Percentiles rank a stretch among this genome's conserved stretches.
phyloP scores from a whole-genome alignment of 192 early-diverging fungal species.

The Umbelopsis sp. region DNA sequence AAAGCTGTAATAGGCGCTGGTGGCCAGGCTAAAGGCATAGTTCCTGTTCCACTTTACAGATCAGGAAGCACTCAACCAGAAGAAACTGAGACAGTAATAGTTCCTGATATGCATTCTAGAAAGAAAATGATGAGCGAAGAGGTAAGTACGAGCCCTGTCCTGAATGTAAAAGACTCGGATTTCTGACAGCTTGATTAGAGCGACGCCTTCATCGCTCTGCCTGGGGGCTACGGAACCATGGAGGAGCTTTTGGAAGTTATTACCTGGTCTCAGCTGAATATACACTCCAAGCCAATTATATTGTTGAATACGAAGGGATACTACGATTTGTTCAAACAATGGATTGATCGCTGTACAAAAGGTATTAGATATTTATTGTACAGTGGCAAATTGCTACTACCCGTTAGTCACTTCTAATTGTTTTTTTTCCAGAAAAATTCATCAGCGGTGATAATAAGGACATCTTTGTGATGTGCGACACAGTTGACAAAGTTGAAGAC shows the following conservation, averaged over 20 bases:
- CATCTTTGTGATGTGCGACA: slow-evolving; percentile 62
- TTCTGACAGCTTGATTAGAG: slow-evolving; percentile 33
- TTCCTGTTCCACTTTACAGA: slow-evolving; percentile 65
- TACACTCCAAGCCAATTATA: slow-evolving; percentile 82
- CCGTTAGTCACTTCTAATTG: background rate
- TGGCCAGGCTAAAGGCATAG: slow-evolving; percentile 74
- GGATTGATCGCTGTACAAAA: slow-evolving; percentile 63
- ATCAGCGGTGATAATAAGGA: slow-evolving; percentile 49
- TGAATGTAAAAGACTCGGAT: background rate
- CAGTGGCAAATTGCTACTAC: background rate
- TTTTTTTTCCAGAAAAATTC: slow-evolving; percentile 57
- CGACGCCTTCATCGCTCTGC: slow-evolving; percentile 80
- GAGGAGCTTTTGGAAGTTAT: slow-evolving; percentile 86
- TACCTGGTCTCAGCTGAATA: slow-evolving; percentile 79
- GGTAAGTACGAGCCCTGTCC: slow-evolving; percentile 32
- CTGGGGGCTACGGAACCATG: slow-evolving; percentile 87
- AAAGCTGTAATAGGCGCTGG: slow-evolving; percentile 56
- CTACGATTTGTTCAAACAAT: slow-evolving; percentile 67
- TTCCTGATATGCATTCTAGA: slow-evolving; percentile 84
- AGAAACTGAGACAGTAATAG: slow-evolving; percentile 57
- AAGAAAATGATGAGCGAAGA: slow-evolving; percentile 75
- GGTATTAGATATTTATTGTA: slow-evolving; percentile 31
- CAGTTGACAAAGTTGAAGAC: slow-evolving; percentile 58
- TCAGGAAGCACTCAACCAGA: slow-evolving; percentile 36
- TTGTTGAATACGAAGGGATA: slow-evolving; percentile 79